Conservation (phyloP, 331 rosid species). For the Quercus phellos region DNA sequence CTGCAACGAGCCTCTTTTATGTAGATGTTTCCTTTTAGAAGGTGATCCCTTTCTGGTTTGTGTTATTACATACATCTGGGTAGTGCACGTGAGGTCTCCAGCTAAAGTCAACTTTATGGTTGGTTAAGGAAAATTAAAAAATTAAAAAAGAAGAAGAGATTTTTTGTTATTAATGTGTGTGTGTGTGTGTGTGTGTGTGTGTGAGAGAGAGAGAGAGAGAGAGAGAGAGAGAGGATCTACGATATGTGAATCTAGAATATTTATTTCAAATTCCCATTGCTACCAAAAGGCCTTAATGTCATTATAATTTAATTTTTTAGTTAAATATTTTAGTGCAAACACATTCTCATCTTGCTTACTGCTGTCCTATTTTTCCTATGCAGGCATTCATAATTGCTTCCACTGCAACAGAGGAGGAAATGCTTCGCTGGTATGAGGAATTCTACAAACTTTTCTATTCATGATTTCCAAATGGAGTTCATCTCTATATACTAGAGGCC, state of each 20-base stretch:
- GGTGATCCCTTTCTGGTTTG: no score
- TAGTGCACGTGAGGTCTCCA: no score
- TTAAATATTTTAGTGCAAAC: background rate
- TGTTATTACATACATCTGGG: no score
- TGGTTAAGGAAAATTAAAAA: no score
- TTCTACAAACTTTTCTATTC: background rate
- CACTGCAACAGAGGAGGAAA: slow-evolving; percentile 93
- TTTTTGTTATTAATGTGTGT: no score
- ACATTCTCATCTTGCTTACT: slow-evolving; percentile 2
- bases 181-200: no score
- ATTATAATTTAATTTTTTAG: background rate
- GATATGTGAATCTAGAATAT: background rate
- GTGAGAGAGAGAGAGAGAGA: background rate
- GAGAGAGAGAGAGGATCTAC: background rate
- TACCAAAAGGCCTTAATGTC: background rate
- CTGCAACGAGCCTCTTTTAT: no score
- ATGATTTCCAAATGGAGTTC: background rate
- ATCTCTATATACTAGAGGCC: background rate
- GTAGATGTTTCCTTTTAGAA: no score
- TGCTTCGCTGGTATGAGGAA: slow-evolving; percentile 69
- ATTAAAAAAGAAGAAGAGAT: no score
- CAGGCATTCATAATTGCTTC: slow-evolving; percentile 87
- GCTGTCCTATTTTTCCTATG: slow-evolving; percentile 20
- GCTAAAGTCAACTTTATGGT: no score
- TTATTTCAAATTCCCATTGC: background rate